Conservation (phyloP, 176 grass and related monocot species). For the Juncus inflexus region DNA sequence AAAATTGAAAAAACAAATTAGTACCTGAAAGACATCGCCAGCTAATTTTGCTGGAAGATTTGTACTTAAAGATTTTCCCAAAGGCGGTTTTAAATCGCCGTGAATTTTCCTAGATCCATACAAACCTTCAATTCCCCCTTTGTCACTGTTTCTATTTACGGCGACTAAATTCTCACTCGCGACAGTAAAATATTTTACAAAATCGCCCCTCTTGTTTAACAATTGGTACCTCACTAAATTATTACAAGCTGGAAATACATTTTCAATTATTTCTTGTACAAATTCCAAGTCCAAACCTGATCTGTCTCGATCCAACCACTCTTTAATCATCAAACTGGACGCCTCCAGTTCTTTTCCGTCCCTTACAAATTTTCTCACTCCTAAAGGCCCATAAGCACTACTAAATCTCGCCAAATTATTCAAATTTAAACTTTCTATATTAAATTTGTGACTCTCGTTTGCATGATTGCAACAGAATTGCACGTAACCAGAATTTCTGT, state of each 20-base stretch:
- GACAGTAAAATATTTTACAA: slow-evolving; percentile 63
- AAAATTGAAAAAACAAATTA: slow-evolving; percentile 29
- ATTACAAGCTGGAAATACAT: slow-evolving; percentile 52
- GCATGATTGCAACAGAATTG: slow-evolving; percentile 53
- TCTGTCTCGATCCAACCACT: slow-evolving; percentile 80
- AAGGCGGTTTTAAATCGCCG: slow-evolving; percentile 40
- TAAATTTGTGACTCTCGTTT: slow-evolving; percentile 28
- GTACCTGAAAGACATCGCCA: slow-evolving; percentile 90
- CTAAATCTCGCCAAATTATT: slow-evolving; percentile 61
- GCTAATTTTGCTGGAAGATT: slow-evolving; percentile 73
- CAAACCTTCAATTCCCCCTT: slow-evolving; percentile 12
- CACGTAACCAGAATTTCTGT: slow-evolving; percentile 66
- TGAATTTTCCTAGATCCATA: slow-evolving; percentile 13
- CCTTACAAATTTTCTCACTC: slow-evolving; percentile 37
- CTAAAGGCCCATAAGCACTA: slow-evolving; percentile 42
- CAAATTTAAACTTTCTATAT: slow-evolving; percentile 23
- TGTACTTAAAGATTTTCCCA: slow-evolving; percentile 55
- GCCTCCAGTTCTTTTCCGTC: slow-evolving; percentile 62
- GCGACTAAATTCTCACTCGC: slow-evolving; percentile 57
- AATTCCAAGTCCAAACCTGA: slow-evolving; percentile 82
- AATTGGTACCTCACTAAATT: slow-evolving; percentile 63
- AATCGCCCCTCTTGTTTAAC: slow-evolving; percentile 53
- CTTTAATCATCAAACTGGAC: slow-evolving; percentile 51
- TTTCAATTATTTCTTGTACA: slow-evolving; percentile 97
- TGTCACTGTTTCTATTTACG: slow-evolving; percentile 46